Base-by-base conservation (phyloP, 148 eudicot species). In the Heliosperma pusillum region DNA sequence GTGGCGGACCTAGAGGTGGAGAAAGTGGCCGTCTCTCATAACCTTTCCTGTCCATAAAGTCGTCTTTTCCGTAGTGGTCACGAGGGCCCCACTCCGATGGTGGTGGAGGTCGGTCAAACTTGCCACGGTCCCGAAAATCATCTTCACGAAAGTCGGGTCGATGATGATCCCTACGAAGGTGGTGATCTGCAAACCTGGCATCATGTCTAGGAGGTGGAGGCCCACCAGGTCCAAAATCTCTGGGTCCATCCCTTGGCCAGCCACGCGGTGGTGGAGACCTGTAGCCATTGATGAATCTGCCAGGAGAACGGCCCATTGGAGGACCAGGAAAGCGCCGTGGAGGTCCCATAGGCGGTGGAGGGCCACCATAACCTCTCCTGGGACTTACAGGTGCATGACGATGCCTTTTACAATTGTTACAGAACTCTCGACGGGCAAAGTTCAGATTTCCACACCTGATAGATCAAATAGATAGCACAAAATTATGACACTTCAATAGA, bases 221-320 rank as follows among this genome's bases (percentile, higher is more conserved):
- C 19, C 81, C 87, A 67, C 85, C 86, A 13, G 79, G 69, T 15
- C 88, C 89, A 21, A 88, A 83, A 15, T 93, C 97, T 74, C 98
- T 80, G 5, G 91, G 96, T 19, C 84, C 88, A 58, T 85, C 90
- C 79, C 92, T 88, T 53, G 79, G 78, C 92, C 89, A 92, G 50
- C 84, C 89, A 78, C 89, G 97, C 74, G 96, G 93, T 13, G 96
- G 92, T 33, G 96, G 88, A 58, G 97, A 91, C 78, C 97, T 84
- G 77, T 87, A 89, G 74, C 96, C 86, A 33, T 83, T 83, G 73
- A 83, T 50, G 15, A 82, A 71, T 82, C 96, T 86, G 58, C 87
- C 88, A 1, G 97, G 95, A 17, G 86, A 89, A 57, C 88, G 92
- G 70, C 89, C 85, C 75, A 81, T 24, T 59, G 88, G 90, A 57